Evolutionary conservation across 2,329 filamentous ascomycete species (phyloP), one percentile per base, ranked within the genome.

Genomic region (Neofusicoccum laricinum): DNA sequence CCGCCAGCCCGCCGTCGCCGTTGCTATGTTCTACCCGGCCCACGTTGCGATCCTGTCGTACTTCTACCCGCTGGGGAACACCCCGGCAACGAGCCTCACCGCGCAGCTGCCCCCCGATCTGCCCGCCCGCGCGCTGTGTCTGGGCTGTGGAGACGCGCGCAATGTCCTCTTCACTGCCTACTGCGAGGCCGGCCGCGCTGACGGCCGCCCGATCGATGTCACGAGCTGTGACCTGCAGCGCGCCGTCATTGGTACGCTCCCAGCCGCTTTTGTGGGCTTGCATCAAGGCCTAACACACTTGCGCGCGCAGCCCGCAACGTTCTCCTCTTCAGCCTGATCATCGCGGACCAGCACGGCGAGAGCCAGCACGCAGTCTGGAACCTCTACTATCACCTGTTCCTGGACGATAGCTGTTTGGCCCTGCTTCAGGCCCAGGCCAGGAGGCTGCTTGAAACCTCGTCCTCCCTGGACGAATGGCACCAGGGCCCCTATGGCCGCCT

Each of bases 141-240:
- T 88, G 3, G 84, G 82, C 2, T 85, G 83, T 63, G 84, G 84
- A 19, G 86, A 88, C 73, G 74, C 82, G 48, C 79, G 85, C n/a
- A 83, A 85, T 66, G 78, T 88, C 30, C 73, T 88, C 1, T 87
- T 81, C 69, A 86, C 85, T 7, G 32, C 62, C 25, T 50, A 41
- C 21, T 50, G 50, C 43, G 43, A 63, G 36, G 46, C 46, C 12
- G 61, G 17, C 38, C 48, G 40, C 17, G 14, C n/a, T n/a, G 11
- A 21, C 12, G 43, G n/a, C 34, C 43, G 66, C 40, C 55, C n/a
- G 19, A 30, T 86, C 4, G 84, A 86, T 66, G 74, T 88, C 48
- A 88, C 86, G 1, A 85, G 80, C 64, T 87, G 85, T 70, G 85
- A 88, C 69, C 67, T 77, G 49, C 77, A 85, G 32, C 72, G 80